phyloP scores from a whole-genome alignment of 371 early-diverging fungal genomes.

The Smittium culicis region DNA sequence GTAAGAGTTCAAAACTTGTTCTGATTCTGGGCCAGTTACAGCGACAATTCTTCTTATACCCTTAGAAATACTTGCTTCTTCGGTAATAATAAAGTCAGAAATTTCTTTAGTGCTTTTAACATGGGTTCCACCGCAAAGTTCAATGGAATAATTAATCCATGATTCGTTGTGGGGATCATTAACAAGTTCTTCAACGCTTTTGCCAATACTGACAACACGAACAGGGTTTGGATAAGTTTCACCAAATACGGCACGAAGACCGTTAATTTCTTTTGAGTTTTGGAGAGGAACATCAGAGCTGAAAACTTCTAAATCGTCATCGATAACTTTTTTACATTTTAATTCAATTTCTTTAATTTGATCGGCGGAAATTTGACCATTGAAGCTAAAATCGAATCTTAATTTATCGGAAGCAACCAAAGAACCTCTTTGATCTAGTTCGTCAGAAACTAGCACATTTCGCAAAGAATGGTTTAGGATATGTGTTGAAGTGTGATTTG shows the following conservation, averaged over 20 bases:
- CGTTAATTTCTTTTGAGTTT: slow-evolving; percentile 67
- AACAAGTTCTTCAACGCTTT: slow-evolving; percentile 74
- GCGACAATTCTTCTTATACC: slow-evolving; percentile 96
- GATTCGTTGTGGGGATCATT: slow-evolving; percentile 61
- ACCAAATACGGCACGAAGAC: slow-evolving; percentile 90
- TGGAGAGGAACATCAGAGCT: slow-evolving; percentile 73
- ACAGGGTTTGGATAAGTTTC: slow-evolving; percentile 96
- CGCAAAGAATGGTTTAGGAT: slow-evolving; percentile 93
- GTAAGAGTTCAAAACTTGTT: slow-evolving; percentile 49
- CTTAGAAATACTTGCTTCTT: slow-evolving; percentile 92
- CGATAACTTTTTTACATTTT: slow-evolving; percentile 67
- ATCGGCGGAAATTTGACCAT: slow-evolving; percentile 57
- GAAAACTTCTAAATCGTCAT: slow-evolving; percentile 57
- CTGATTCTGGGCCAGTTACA: slow-evolving; percentile 88
- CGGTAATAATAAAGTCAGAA: slow-evolving; percentile 72
- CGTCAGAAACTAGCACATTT: slow-evolving; percentile 50
- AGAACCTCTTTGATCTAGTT: slow-evolving; percentile 93
- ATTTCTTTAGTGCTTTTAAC: slow-evolving; percentile 88
- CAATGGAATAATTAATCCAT: slow-evolving; percentile 73
- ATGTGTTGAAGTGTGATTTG: slow-evolving; percentile 98
- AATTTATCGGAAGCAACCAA: slow-evolving; percentile 94
- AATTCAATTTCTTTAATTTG: slow-evolving; percentile 73
- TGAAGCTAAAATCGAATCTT: slow-evolving; percentile 92
- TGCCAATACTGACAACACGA: slow-evolving; percentile 84
- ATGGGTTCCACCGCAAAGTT: slow-evolving; percentile 99